Evolutionary conservation across 306 rosid genomes (phyloP), one percentile per base, ranked within the genome.

Genomic region (Dicorynia guianensis): DNA sequence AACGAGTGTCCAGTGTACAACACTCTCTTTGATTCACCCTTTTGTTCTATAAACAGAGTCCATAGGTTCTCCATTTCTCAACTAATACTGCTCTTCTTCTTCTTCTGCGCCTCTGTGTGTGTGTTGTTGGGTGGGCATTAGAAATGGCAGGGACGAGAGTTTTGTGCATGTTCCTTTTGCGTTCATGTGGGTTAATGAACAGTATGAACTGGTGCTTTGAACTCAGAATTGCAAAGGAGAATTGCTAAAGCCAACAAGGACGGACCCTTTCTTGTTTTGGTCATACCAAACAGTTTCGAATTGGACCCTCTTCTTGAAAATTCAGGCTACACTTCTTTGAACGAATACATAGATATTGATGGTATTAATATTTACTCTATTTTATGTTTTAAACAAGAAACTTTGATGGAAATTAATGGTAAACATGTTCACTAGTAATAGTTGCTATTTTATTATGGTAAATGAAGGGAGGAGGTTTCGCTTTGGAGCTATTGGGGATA

Each of bases 261-360:
- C n/a, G 89, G 89, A 53, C 84, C 86, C 35, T 79, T 71, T 59
- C 44, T 85, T 36, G 89, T 86, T 10, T 48, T 85, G 63, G 84
- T 85, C 66, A 79, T 81, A 53, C 89, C 86, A 11, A 85, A 85
- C 54, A 11, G 65, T 5, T 85, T 47, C 14, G 89, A 85, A 54
- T 30, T 81, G 80, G 39, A 81, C 62, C 89, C 86, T 75, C 84
- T 85, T n/a, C 77, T 85, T 66, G 34, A 46, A 7, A 75, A 81
- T 60, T 11, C 81, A 0, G 40, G 55, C 67, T 85, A 64, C 79
- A 70, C 59, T 2, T 50, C 86, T 30, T 3, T 4, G 5, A 43
- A 46, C 10, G 4, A 17, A 3, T 35, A 9, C 40, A 85, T 79
- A 15, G 80, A 81, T 35, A 13, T 81, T 30, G 81, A 83, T 12